phyloP scores from a whole-genome alignment of 345 rosid species.

The Eucalyptus tenuipes region DNA sequence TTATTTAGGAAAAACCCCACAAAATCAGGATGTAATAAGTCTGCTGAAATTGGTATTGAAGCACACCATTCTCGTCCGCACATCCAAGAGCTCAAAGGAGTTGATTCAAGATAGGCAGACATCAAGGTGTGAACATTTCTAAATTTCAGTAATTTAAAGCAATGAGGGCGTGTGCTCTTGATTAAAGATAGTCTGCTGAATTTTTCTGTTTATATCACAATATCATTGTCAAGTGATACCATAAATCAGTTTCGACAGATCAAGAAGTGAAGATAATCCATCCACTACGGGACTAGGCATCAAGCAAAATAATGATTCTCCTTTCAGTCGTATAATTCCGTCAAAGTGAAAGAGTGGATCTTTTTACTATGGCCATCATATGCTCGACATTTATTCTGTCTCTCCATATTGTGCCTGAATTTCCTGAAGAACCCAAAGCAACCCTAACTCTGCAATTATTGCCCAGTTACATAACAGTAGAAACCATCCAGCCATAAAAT shows the following conservation, averaged over 20 bases:
- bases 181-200: neutral
- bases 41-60: neutral
- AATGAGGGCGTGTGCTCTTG: neutral
- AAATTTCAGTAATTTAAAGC: neutral
- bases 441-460: neutral
- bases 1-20: neutral
- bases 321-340: neutral
- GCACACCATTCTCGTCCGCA: neutral
- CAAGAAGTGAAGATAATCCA: neutral
- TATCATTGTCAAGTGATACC: neutral
- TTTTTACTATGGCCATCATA: neutral
- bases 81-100: neutral
- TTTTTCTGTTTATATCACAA: neutral
- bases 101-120: neutral
- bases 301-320: neutral
- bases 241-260: neutral
- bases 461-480: neutral
- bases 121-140: neutral
- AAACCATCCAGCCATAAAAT: neutral
- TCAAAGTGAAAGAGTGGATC: neutral
- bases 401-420: neutral
- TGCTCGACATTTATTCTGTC: neutral
- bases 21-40: neutral
- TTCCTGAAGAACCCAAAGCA: neutral
- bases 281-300: neutral